A percentile compares a stretch with the other conserved stretches of the same genome.
Evolutionary conservation across 306 rosid genomes (phyloP).

Genomic region (Glycyrrhiza uralensis): DNA sequence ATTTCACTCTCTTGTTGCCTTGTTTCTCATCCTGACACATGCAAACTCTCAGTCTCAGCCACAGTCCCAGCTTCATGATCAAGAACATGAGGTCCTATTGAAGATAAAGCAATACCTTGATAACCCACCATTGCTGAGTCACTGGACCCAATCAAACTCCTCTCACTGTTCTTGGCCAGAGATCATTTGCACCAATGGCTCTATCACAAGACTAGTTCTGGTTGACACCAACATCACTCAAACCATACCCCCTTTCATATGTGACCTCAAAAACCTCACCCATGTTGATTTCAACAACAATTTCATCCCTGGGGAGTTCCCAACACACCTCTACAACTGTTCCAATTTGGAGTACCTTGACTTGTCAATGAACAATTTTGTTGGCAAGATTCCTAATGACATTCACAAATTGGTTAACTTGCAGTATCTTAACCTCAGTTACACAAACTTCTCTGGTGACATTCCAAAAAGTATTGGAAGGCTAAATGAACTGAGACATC

Average conservation of each 20-base stretch:
- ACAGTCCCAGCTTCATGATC: conserved; percentile 36
- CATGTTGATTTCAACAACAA: conserved; percentile 33
- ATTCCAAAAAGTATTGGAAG: conserved; percentile 54
- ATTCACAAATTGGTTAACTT: conserved; percentile 40
- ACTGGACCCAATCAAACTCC: conserved; percentile 50
- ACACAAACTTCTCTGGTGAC: conserved; percentile 46
- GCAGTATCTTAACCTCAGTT: conserved; percentile 40
- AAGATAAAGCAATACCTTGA: conserved; percentile 41
- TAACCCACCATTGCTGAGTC: conserved; percentile 38
- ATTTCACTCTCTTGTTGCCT: conserved; percentile 9
- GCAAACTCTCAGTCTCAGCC: conserved; percentile 48
- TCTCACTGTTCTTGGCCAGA: conserved; percentile 61
- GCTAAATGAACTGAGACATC: conserved; percentile 34
- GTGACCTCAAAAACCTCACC: conserved; percentile 62
- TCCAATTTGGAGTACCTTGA: conserved; percentile 48
- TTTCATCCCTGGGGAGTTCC: conserved; percentile 47
- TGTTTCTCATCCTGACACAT: conserved; percentile 17
- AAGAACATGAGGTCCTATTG: conserved; percentile 48
- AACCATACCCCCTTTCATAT: conserved; percentile 57
- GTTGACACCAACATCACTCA: not conserved
- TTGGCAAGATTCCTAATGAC: conserved; percentile 47
- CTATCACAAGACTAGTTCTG: conserved; percentile 41
- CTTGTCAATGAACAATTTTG: conserved; percentile 48
- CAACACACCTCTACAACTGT: conserved; percentile 50
- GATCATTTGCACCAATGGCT: conserved; percentile 44